Conservation (phyloP, 2,329 filamentous ascomycete species). For the Aspergillus puulaauensis region DNA sequence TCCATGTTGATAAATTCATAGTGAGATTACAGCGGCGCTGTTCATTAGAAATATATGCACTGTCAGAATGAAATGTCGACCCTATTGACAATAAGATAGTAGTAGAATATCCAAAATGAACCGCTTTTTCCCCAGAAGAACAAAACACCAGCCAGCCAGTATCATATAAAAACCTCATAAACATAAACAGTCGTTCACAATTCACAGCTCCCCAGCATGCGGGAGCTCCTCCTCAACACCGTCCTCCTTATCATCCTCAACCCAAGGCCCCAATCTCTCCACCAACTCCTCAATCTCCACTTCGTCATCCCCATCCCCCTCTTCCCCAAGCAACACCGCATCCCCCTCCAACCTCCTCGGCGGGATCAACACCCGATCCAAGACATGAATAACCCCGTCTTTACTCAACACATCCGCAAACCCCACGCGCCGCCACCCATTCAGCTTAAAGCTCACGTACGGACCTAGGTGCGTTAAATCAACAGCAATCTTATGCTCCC, state of each 20-base stretch:
- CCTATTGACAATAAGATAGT: background rate
- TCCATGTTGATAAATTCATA: conserved; percentile 2
- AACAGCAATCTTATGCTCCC: conserved; percentile 65
- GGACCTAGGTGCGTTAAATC: conserved; percentile 70
- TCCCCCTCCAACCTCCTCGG: conserved; percentile 51
- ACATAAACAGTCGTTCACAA: background rate
- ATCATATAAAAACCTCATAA: too few species aligned
- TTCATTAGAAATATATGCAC: conserved; percentile 6
- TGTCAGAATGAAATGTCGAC: background rate
- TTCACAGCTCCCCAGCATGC: conserved; percentile 8
- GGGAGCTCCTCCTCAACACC: background rate
- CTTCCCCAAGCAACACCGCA: conserved; percentile 6
- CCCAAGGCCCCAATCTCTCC: conserved; percentile 18
- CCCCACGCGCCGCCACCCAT: conserved; percentile 66
- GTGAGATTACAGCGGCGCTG: background rate
- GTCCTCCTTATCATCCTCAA: conserved; percentile 7
- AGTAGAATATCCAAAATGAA: background rate
- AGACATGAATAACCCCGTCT: conserved; percentile 81
- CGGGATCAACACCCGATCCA: conserved; percentile 72
- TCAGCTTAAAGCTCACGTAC: conserved; percentile 71
- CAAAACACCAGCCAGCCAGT: too few species aligned
- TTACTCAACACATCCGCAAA: conserved; percentile 69
- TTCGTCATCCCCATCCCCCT: conserved; percentile 12
- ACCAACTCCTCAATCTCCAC: conserved; percentile 23
- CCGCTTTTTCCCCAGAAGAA: background rate